Base-by-base conservation (phyloP, 257 asterid species). In the Anisodus acutangulus region DNA sequence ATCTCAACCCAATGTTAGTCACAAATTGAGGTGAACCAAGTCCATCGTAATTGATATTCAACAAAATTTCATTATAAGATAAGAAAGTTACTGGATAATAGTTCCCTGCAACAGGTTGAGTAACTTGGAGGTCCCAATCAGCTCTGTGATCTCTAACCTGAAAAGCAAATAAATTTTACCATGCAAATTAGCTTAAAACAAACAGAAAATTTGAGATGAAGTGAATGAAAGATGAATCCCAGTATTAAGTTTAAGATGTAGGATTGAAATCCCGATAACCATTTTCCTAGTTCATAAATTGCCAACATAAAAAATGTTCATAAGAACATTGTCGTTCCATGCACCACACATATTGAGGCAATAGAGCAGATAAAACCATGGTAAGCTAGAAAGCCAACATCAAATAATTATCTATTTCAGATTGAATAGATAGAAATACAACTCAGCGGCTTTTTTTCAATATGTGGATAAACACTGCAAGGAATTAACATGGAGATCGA, bases 101-200 rank as follows among this genome's bases (percentile, higher is more conserved):
- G 84, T 95, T 95, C 81, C 98, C 98, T 8, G 98, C 98, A 35
- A 92, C 95, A 39, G 98, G 98, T 90, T 95, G 94, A 79, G 97
- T 91, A 88, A 94, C 97, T 58, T 85, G 86, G 87, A 95, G 93
- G 79, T 94, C 89, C 98, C 98, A 95, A 85, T 94, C 98, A 45
- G 88, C 84, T 88, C 98, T 87, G 82, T 91, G 85, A 92, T 95
- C 95, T 87, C 98, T 85, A 78, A 94, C 94, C 98, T 95, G 93
- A 82, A 84, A 85, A 76, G 16, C 51, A 82, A 64, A 22, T 80
- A 88, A 16, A 16, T 26, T 31, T 31, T 22, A 58, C 19, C 57
- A 60, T 55, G n/a, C 47, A 69, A 78, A 35, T 78, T 70, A 82
- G 57, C 70, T 84, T 41, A 83, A 67, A 85, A 53, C 66, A 64